Evolutionary conservation across 768 basidiomycete species (phyloP), one percentile per base, ranked within the genome.

Genomic region (Tricholoma bakamatsutake): DNA sequence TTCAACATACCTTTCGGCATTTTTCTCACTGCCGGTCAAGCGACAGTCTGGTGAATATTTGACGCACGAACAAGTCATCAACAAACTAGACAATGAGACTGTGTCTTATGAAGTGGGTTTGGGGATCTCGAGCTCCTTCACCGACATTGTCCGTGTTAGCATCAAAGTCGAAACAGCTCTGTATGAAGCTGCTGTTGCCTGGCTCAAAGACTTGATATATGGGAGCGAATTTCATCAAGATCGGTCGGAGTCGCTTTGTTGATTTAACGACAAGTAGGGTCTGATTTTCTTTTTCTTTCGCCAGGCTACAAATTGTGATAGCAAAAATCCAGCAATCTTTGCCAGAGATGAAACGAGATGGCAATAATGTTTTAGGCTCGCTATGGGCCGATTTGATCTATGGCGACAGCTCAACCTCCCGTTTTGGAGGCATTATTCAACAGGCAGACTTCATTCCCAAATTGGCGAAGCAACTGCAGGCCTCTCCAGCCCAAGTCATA

Each of bases 271-370:
- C 52, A 5, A 37, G 37, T 40, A 24, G 37, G 18, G 28, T 15
- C 45, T 28, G 57, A 52, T 18, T 15, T 50, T 52, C 17, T 49
- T 33, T 42, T 27, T 56, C 55, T 30, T 51, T 43, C 12, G 17
- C 37, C 60, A 96, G 95, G 50, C 73, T 99, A 33, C 84, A 87
- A 62, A 84, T 98, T 50, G 84, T 83, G 27, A 76, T 90, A 46
- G 92, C 93, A 13, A 98, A 97, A 70, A 82, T 92, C 21, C 84
- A 89, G 43, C 96, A 98, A 67, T 85, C 85, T 17, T 76, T 99
- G 31, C 96, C 97, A 2, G 88, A 93, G 66, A 74, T 90, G 62
- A 98, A 98, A 76, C 83, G 97, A 37, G 88, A 92, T 65, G 96
- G 94, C 11, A 83, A 74, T 64, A 87, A 81, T 28, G 89, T 98